Evolutionary conservation across 805 yeast species (phyloP).

Genomic region (Saccharomycopsis malanga): DNA sequence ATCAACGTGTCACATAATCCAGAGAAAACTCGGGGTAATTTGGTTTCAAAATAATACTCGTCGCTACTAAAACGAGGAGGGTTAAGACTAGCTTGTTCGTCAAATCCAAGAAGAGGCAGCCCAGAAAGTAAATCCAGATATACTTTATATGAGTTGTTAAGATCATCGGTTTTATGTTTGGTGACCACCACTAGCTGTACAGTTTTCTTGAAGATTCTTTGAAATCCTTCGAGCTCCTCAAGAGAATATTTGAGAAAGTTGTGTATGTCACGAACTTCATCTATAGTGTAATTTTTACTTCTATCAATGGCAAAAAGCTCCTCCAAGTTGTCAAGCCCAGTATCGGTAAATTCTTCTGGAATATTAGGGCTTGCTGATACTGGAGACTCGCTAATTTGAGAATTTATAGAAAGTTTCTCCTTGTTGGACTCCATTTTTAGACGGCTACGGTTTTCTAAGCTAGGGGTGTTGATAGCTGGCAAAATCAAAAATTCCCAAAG

Average conservation of each 20-base stretch:
- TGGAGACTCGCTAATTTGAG: slow-evolving; percentile 12
- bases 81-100: neutral
- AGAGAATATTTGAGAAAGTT: slow-evolving; percentile 38
- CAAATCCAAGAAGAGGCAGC: neutral
- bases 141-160: neutral
- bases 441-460: slow-evolving; percentile 15
- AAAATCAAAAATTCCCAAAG: slow-evolving; percentile 38
- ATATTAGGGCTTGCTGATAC: slow-evolving; percentile 13
- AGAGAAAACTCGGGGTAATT: neutral
- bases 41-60: neutral
- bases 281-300: slow-evolving; percentile 16
- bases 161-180: slow-evolving; percentile 13
- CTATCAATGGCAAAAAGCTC: slow-evolving; percentile 24
- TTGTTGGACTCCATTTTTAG: slow-evolving; percentile 14
- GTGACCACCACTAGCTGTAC: slow-evolving; percentile 29
- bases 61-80: no score
- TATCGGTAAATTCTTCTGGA: slow-evolving; percentile 21
- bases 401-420: slow-evolving; percentile 7
- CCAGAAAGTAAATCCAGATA: slow-evolving; percentile 5
- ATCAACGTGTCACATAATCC: slow-evolving; percentile 5
- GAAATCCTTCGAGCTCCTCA: slow-evolving; percentile 33
- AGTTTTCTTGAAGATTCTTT: slow-evolving; percentile 27
- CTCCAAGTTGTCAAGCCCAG: slow-evolving; percentile 21
- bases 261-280: slow-evolving; percentile 30
- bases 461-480: slow-evolving; percentile 23